These are phyloP conservation scores for Lactifluus rugatus DNA, from an alignment of 768 basidiomycete genomes.

Conservation along the genomic window DNA sequence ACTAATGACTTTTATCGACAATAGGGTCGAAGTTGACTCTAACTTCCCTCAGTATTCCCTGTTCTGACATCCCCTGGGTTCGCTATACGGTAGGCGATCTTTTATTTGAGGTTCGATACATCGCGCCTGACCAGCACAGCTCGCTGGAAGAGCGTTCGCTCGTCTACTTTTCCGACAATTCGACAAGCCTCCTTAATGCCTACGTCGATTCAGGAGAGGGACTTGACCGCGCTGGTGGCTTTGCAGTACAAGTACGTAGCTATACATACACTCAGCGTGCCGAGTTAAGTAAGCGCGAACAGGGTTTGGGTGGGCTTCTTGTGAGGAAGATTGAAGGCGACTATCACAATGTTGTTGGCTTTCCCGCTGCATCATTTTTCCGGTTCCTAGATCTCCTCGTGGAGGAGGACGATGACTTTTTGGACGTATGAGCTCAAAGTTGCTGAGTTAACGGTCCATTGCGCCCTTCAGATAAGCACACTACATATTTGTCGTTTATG, in stretches of 20 bases:
- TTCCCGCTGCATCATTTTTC: slow-evolving; percentile 82
- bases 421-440: slow-evolving; percentile 25
- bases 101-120: neutral
- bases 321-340: slow-evolving; percentile 83
- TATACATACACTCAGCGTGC: neutral
- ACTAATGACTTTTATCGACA: slow-evolving; percentile 17
- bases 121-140: slow-evolving; percentile 29
- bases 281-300: neutral
- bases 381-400: slow-evolving; percentile 56
- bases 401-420: slow-evolving; percentile 70
- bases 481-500: neutral
- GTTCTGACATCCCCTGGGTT: slow-evolving; percentile 71
- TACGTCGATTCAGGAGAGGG: slow-evolving; percentile 86
- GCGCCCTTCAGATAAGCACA: neutral
- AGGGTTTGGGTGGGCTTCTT: slow-evolving; percentile 77
- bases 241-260: slow-evolving; percentile 72
- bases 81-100: slow-evolving; percentile 43
- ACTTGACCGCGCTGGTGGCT: slow-evolving; percentile 83
- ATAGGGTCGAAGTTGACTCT: neutral
- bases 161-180: slow-evolving; percentile 65
- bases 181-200: slow-evolving; percentile 49
- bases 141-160: slow-evolving; percentile 76
- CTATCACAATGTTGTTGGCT: slow-evolving; percentile 86
- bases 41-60: slow-evolving; percentile 47
- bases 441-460: neutral